Conservation (phyloP, 2,329 filamentous ascomycete species). For the Aquanectria penicillioides region DNA sequence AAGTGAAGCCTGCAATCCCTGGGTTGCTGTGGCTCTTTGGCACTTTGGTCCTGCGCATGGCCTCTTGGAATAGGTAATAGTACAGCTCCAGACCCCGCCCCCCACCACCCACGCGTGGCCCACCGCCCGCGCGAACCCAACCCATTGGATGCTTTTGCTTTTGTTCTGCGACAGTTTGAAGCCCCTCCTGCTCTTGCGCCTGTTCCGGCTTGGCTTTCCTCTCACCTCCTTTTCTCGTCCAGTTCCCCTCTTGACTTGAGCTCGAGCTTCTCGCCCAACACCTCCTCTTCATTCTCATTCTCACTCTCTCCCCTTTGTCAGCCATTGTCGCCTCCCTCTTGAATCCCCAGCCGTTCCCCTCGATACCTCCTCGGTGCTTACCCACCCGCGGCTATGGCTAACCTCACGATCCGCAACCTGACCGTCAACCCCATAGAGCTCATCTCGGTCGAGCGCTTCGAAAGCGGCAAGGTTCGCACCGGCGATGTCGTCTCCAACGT, state of each 20-base stretch:
- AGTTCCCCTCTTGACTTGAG: background rate
- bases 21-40: background rate
- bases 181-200: background rate
- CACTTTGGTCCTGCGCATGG: background rate
- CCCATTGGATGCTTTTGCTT: background rate
- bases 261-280: background rate
- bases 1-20: background rate
- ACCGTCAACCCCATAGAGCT: constrained; percentile 79
- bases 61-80: too few species aligned
- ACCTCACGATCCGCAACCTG: constrained; percentile 83
- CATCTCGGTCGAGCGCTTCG: constrained; percentile 78
- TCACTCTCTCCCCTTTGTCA: background rate
- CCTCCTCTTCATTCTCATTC: background rate
- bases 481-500: constrained; percentile 57
- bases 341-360: background rate
- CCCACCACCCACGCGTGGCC: background rate
- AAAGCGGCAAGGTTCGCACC: constrained; percentile 56
- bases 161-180: background rate
- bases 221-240: background rate
- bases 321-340: background rate
- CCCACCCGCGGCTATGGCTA: constrained; percentile 51
- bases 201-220: too few species aligned
- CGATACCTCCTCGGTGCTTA: background rate
- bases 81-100: background rate
- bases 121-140: background rate